Evolutionary conservation across 2,329 filamentous ascomycete genomes (phyloP), one percentile per base, ranked within the genome.

Genomic region (Colletotrichum sidae): DNA sequence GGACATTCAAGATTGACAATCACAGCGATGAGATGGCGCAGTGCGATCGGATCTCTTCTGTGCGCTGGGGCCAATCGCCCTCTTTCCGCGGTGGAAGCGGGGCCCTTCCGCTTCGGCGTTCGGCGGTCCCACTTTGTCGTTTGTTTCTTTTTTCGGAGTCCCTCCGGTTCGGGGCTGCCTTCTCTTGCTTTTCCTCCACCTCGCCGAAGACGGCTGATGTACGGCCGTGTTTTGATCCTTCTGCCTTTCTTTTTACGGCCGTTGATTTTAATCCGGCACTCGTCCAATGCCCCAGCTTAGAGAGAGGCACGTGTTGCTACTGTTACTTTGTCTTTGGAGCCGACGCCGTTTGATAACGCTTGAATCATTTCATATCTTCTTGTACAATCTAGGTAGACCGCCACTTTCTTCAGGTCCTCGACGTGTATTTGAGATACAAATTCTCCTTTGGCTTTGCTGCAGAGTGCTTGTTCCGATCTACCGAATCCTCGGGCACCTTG

Each of bases 361-460:
- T 25, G 25, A 25, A 25, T 25, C 25, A 25, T 25, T 25, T 25
- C 25, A 25, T 25, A 5, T 25, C 25, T 25, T 25, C 25, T 25
- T 25, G 25, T 25, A 25, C 25, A 25, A 25, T 2, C 25, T 25
- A 25, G 25, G 4, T 4, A 25, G 25, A 25, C 39, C 39, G 52
- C n/a, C 4, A 13, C 2, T 7, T 59, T 35, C 38, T 34, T 52
- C 46, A 63, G 12, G 41, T 49, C 47, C 70, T 57, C 11, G 59
- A 55, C 10, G 60, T 73, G 46, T 81, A 80, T 58, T 76, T 79
- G 7, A 84, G 55, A 34, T 73, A 75, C 7, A 77, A 68, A 2
- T 70, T 70, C 34, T 71, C 60, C 13, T 71, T 71, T 0, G 81
- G 81, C 70, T 81, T 83, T 17, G 72, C 68, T 7, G 81, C 78